Conservation (phyloP, 1,284 basidiomycete species). For the Fomitopsis betulina region DNA sequence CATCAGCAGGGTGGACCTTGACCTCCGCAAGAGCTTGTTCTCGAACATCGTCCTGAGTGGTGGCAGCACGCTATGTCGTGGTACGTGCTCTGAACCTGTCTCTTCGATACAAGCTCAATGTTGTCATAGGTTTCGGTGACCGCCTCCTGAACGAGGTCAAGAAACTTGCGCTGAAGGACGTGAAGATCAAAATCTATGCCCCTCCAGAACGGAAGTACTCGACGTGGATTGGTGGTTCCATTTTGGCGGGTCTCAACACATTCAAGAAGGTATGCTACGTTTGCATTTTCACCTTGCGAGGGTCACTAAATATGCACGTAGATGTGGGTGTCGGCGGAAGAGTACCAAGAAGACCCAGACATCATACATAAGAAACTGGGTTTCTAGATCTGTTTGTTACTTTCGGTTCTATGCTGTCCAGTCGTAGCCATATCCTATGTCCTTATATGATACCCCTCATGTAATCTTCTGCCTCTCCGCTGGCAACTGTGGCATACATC, state of each 20-base stretch:
- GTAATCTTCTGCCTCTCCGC: slow-evolving; percentile 9
- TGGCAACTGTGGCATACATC: not conserved
- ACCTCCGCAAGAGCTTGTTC: slow-evolving; percentile 93
- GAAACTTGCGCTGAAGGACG: slow-evolving; percentile 93
- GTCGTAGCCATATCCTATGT: slow-evolving; percentile 23
- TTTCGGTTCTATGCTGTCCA: slow-evolving; percentile 15
- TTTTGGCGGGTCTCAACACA: slow-evolving; percentile 91
- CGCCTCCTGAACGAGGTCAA: slow-evolving; percentile 94
- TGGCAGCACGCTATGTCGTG: slow-evolving; percentile 92
- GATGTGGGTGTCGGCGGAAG: slow-evolving; percentile 99
- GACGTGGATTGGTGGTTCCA: slow-evolving; percentile 98
- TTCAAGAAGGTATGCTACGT: slow-evolving; percentile 83
- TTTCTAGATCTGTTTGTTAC: slow-evolving; percentile 40
- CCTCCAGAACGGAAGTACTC: slow-evolving; percentile 99
- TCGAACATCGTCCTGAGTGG: slow-evolving; percentile 97
- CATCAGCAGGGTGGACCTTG: slow-evolving; percentile 81
- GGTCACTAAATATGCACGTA: slow-evolving; percentile 25
- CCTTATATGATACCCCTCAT: slow-evolving; percentile 29
- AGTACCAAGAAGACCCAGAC: slow-evolving; percentile 98
- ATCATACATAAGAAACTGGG: slow-evolving; percentile 92
- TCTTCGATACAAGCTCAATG: not conserved
- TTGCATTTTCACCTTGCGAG: not conserved
- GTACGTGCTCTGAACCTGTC: slow-evolving; percentile 35
- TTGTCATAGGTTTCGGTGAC: slow-evolving; percentile 84
- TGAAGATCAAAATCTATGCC: slow-evolving; percentile 99